Evolutionary conservation across 1,139 yeast genomes (phyloP).

Genomic region (Blastobotrys illinoisensis): DNA sequence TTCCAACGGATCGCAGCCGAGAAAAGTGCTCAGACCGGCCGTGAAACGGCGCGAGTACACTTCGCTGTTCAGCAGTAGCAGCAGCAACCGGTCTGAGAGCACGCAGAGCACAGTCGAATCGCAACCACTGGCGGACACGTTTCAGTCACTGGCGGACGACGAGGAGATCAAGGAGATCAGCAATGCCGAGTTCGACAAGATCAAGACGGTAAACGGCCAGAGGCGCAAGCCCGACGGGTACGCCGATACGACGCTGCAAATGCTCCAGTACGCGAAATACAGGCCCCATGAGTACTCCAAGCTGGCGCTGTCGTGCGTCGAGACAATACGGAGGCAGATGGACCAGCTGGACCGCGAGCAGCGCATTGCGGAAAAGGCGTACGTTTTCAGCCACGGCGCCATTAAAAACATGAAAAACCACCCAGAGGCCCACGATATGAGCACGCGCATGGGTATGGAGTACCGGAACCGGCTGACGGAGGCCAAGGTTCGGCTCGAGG

Average conservation of each 20-base stretch:
- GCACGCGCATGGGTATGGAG: not conserved
- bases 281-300: not conserved
- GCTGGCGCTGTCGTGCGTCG: not conserved
- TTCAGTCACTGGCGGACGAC: not conserved
- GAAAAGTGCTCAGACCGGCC: not conserved
- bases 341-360: not conserved
- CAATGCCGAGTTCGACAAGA: not conserved
- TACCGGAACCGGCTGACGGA: not conserved
- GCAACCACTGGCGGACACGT: not conserved
- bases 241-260: not conserved
- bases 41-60: not conserved
- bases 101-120: not conserved
- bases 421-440: not conserved
- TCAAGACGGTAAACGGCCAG: not conserved
- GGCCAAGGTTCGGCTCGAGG: not conserved
- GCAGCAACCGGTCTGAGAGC: not conserved
- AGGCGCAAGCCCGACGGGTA: not conserved
- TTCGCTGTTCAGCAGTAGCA: not conserved
- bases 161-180: not conserved
- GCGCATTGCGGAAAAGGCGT: not conserved
- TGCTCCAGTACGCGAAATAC: not conserved
- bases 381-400: not conserved
- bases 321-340: not conserved
- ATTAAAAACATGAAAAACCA: not conserved
- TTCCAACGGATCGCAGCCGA: not conserved